Evolutionary conservation across 176 grass and related monocot genomes (phyloP), one percentile per base, ranked within the genome.

Genomic region (Lolium perenne): DNA sequence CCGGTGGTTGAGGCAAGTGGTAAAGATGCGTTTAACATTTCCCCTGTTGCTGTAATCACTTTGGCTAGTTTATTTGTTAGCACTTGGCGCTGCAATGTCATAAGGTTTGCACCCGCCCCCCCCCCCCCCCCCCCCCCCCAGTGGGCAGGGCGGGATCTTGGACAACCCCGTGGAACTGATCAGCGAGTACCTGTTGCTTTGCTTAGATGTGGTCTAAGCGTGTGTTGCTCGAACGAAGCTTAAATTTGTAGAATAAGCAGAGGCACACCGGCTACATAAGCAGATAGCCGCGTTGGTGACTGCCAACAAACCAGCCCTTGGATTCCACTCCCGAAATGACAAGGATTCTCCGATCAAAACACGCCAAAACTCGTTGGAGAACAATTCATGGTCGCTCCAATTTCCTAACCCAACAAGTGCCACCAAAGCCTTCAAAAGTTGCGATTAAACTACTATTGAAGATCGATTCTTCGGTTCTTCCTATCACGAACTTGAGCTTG

Each of bases 271-370:
- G 35, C 38, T 38, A 18, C 10, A 70, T 71, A 59, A 89, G 16
- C 12, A 69, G 13, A 22, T 3, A 38, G 21, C 10, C 10, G 16
- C 46, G n/a, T 53, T 56, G 10, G 12, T 17, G 63, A 47, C 14
- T 65, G n/a, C 50, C 50, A 76, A 35, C 29, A 4, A 45, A 79
- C 22, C 17, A 1, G 4, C n/a, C 46, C 22, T 84, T 18, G 62
- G 91, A 81, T 92, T 89, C 87, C 87, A 41, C 84, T 71, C 87
- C 87, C 70, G 17, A 74, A 18, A 76, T 51, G 20, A 38, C 75
- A 79, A 75, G 11, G 91, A 89, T 92, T 72, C 87, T 76, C 54
- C 29, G 13, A 5, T 8, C 91, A 83, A 89, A 89, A 89, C 69
- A 46, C 7, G 74, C 86, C 86, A 85, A 86, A 83, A 61, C 15